phyloP scores from a whole-genome alignment of 805 yeast genomes.

The Kregervanrija delftensis region DNA sequence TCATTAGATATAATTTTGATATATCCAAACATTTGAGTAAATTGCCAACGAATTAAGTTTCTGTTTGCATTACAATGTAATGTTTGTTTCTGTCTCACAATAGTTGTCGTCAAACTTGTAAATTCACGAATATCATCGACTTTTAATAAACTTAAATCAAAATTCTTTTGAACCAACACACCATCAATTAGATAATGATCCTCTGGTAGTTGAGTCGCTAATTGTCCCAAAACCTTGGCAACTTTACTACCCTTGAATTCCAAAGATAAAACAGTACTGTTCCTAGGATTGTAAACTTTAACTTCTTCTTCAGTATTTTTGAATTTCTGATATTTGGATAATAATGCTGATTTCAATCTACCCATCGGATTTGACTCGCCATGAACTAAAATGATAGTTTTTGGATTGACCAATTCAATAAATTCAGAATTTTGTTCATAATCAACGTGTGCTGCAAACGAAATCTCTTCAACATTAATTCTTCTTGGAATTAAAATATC shows the following conservation, averaged over 20 bases:
- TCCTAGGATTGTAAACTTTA: constrained; percentile 85
- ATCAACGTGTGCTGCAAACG: constrained; percentile 99
- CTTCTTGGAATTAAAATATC: constrained; percentile 84
- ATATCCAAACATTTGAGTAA: constrained; percentile 91
- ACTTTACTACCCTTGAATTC: constrained; percentile 77
- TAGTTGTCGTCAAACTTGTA: constrained; percentile 78
- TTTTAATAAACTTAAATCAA: constrained; percentile 76
- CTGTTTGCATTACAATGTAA: constrained; percentile 75
- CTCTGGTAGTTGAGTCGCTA: constrained; percentile 40
- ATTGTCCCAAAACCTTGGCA: constrained; percentile 61
- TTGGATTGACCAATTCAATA: constrained; percentile 82
- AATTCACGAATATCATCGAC: constrained; percentile 85
- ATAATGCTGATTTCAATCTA: constrained; percentile 82
- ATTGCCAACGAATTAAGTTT: constrained; percentile 79
- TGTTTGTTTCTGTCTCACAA: constrained; percentile 75
- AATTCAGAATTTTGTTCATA: constrained; percentile 88
- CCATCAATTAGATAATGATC: constrained; percentile 55
- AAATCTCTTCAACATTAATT: constrained; percentile 81
- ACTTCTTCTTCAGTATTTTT: constrained; percentile 87
- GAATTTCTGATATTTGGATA: constrained; percentile 75
- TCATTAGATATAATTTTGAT: constrained; percentile 59
- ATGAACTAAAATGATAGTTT: constrained; percentile 83
- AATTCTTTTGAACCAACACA: constrained; percentile 84
- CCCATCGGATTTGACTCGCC: constrained; percentile 99
- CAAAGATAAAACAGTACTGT: constrained; percentile 72